A percentile compares a stretch with the other conserved stretches of the same genome.
Conservation (phyloP, 106 monocot genomes). For the Acanthochlamys bracteata region DNA sequence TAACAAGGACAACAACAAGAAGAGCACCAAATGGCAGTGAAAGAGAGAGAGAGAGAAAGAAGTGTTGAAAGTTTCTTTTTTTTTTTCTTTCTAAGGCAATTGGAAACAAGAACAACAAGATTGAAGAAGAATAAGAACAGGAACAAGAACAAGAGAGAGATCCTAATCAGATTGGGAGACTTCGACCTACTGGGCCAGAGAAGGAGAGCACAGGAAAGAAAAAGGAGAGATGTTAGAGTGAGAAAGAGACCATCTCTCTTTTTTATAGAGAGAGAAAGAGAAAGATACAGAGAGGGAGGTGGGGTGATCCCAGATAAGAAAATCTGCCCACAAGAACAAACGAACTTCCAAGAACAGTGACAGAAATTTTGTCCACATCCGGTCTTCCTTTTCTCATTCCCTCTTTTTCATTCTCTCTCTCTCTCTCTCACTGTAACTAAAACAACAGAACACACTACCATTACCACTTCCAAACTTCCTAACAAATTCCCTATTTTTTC, state of each 20-base stretch:
- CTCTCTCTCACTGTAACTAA: background rate
- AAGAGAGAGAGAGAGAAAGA: too few species aligned
- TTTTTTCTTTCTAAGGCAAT: too few species aligned
- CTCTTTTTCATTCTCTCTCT: background rate
- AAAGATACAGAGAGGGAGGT: slow-evolving; percentile 9
- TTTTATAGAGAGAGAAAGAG: slow-evolving; percentile 12
- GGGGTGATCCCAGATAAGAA: slow-evolving; percentile 35
- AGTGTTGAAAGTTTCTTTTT: too few species aligned
- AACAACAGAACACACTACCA: too few species aligned
- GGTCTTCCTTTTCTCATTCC: slow-evolving; percentile 40
- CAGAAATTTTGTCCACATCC: slow-evolving; percentile 65
- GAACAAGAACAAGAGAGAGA: slow-evolving; percentile 12
- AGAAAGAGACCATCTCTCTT: slow-evolving; percentile 3
- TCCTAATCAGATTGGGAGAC: slow-evolving; percentile 14
- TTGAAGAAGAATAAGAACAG: background rate
- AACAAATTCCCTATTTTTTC: too few species aligned
- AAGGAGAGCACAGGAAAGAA: slow-evolving; percentile 8
- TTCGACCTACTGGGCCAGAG: slow-evolving; percentile 41
- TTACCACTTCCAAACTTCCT: too few species aligned
- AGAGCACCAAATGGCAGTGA: too few species aligned
- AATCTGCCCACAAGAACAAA: slow-evolving; percentile 49
- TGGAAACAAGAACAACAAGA: background rate
- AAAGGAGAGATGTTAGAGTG: slow-evolving; percentile 1
- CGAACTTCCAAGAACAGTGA: slow-evolving; percentile 72
- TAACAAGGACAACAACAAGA: too few species aligned